These are phyloP conservation scores for Helotiales sp. DNA, from an alignment of 2,329 filamentous ascomycete genomes.

Conservation along the genomic window DNA sequence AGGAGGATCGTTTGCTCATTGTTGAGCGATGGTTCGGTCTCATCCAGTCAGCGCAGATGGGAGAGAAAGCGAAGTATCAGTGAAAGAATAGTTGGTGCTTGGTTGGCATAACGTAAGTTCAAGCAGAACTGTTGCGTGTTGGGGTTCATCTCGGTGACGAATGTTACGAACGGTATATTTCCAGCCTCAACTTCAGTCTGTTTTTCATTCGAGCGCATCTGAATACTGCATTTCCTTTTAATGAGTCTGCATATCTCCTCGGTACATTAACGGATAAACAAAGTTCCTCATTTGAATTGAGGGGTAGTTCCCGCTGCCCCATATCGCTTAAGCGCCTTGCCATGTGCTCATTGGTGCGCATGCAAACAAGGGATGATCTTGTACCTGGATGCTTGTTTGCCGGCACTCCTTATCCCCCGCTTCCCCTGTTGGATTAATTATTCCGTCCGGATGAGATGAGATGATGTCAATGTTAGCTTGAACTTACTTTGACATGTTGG, in stretches of 20 bases:
- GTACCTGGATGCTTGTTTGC: not conserved
- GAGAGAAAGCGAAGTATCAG: not conserved
- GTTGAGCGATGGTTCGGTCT: slow-evolving; percentile 16
- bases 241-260: not conserved
- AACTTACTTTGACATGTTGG: not conserved
- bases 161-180: not conserved
- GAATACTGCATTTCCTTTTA: not conserved
- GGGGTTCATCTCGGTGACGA: not conserved
- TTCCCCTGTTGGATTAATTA: not conserved
- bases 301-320: not conserved
- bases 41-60: not conserved
- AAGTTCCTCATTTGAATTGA: not conserved
- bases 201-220: not conserved
- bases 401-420: slow-evolving; percentile 2
- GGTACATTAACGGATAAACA: not conserved
- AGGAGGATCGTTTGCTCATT: slow-evolving; percentile 7
- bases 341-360: slow-evolving; percentile 6
- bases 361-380: not conserved
- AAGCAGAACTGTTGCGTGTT: not conserved
- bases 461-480: slow-evolving; percentile 1
- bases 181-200: not conserved
- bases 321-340: not conserved
- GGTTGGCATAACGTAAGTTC: no score
- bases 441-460: not conserved
- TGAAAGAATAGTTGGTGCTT: no score